These are phyloP conservation scores for Phytophthora capsici DNA, from an alignment of 352 stramenopile genomes.

Conservation along the genomic window DNA sequence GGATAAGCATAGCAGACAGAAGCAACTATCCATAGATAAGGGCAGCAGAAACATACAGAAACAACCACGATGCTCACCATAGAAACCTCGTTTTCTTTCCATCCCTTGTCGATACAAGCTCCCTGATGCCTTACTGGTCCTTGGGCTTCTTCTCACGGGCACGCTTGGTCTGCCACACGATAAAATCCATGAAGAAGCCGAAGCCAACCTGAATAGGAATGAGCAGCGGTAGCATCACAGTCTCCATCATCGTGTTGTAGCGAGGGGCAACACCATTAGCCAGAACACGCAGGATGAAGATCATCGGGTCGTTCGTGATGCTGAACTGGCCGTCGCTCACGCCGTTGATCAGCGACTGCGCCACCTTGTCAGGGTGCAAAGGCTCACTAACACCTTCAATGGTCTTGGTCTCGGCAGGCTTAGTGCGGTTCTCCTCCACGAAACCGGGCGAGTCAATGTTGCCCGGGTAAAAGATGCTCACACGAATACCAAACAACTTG, in stretches of 20 bases:
- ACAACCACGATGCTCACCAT: conserved; percentile 9
- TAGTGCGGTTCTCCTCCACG: conserved; percentile 77
- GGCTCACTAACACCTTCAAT: conserved; percentile 73
- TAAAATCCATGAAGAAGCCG: conserved; percentile 83
- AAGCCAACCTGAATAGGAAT: conserved; percentile 78
- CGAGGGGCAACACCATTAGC: conserved; percentile 79
- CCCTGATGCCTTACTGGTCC: conserved; percentile 46
- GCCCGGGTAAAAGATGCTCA: conserved; percentile 82
- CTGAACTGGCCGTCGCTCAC: conserved; percentile 74
- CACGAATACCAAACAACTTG: conserved; percentile 67
- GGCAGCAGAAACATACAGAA: conserved; percentile 16
- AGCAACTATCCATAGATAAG: background rate
- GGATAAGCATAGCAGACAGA: conserved; percentile 59
- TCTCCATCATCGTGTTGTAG: conserved; percentile 75
- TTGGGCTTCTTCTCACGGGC: conserved; percentile 64
- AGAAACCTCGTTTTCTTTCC: conserved; percentile 9
- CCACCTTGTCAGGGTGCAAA: conserved; percentile 64
- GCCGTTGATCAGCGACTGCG: conserved; percentile 69
- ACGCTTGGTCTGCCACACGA: conserved; percentile 64
- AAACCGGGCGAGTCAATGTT: conserved; percentile 87
- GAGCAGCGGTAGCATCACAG: conserved; percentile 66
- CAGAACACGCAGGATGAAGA: conserved; percentile 74
- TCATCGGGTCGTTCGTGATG: conserved; percentile 83
- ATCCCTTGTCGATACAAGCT: background rate
- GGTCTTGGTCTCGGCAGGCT: conserved; percentile 71